A percentile compares a stretch with the other conserved stretches of the same genome.
Evolutionary conservation across 176 grass and related monocot species (phyloP).

Genomic region (Phoenix roebelenii): DNA sequence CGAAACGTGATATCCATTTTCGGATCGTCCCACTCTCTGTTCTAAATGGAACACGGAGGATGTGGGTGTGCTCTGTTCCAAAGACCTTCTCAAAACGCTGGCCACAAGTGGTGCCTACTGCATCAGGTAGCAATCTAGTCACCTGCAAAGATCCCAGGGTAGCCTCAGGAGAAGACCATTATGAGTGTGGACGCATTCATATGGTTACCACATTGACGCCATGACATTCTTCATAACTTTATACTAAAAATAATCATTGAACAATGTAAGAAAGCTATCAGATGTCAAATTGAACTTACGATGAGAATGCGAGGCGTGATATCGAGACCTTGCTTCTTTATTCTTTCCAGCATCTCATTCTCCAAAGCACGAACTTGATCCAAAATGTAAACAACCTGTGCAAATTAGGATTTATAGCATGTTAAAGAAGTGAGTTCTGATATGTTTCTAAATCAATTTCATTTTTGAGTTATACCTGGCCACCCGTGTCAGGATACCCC

Average conservation of each 20-base stretch:
- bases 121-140: conserved; percentile 87
- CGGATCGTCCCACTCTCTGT: conserved; percentile 85
- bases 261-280: too few species aligned
- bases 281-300: conserved; percentile 35
- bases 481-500: conserved; percentile 99
- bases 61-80: conserved; percentile 91
- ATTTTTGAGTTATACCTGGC: conserved; percentile 43
- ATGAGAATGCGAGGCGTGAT: conserved; percentile 97
- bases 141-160: conserved; percentile 35
- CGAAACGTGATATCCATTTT: conserved; percentile 99
- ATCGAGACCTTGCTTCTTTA: conserved; percentile 91
- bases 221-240: too few species aligned
- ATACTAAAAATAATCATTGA: too few species aligned
- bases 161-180: conserved; percentile 1
- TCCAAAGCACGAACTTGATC: conserved; percentile 99
- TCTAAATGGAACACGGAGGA: conserved; percentile 95
- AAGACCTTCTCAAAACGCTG: conserved; percentile 96
- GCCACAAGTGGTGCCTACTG: conserved; percentile 85
- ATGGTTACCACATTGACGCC: too few species aligned
- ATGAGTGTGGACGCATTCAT: too few species aligned
- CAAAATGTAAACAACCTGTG: conserved; percentile 99
- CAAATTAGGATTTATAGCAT: neutral
- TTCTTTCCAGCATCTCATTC: conserved; percentile 88
- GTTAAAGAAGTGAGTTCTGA: neutral
- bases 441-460: conserved; percentile 4